Evolutionary conservation across 2,329 filamentous ascomycete genomes (phyloP).

Genomic region (Alternaria longipes): DNA sequence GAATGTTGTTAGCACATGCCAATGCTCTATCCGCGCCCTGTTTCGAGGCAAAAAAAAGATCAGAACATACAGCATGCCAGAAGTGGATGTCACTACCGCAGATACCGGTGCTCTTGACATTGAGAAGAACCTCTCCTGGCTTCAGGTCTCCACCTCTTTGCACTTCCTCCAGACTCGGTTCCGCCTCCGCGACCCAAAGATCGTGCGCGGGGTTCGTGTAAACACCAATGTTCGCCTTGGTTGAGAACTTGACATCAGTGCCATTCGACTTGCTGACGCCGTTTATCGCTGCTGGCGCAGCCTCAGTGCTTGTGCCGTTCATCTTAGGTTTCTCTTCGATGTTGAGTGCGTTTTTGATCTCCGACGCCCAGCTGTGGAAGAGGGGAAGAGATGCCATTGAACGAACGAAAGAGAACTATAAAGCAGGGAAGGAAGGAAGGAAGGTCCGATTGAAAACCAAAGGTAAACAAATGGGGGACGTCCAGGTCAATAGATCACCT

Average conservation of each 20-base stretch:
- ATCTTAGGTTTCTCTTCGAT: slow-evolving; percentile 1
- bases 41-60: not conserved
- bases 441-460: not conserved
- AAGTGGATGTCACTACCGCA: slow-evolving; percentile 97
- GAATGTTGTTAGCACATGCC: slow-evolving; percentile 10
- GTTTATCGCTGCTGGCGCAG: slow-evolving; percentile 11
- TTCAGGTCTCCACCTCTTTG: slow-evolving; percentile 73
- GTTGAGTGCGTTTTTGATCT: not conserved
- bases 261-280: slow-evolving; percentile 4
- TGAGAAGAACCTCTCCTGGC: slow-evolving; percentile 85
- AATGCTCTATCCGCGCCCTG: not conserved
- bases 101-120: slow-evolving; percentile 93
- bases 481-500: slow-evolving; percentile 4
- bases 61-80: slow-evolving; percentile 76
- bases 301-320: slow-evolving; percentile 9
- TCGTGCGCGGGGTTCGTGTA: slow-evolving; percentile 95
- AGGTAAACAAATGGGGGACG: not conserved
- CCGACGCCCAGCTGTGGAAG: slow-evolving; percentile 9
- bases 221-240: slow-evolving; percentile 91
- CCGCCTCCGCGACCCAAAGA: slow-evolving; percentile 83
- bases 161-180: slow-evolving; percentile 79
- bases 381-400: slow-evolving; percentile 8
- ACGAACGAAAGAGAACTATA: not conserved
- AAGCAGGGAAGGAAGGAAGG: not conserved
- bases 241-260: slow-evolving; percentile 56